Evolutionary conservation across 2,329 filamentous ascomycete species (phyloP), one percentile per base, ranked within the genome.

Genomic region (Sporothrix sp.): DNA sequence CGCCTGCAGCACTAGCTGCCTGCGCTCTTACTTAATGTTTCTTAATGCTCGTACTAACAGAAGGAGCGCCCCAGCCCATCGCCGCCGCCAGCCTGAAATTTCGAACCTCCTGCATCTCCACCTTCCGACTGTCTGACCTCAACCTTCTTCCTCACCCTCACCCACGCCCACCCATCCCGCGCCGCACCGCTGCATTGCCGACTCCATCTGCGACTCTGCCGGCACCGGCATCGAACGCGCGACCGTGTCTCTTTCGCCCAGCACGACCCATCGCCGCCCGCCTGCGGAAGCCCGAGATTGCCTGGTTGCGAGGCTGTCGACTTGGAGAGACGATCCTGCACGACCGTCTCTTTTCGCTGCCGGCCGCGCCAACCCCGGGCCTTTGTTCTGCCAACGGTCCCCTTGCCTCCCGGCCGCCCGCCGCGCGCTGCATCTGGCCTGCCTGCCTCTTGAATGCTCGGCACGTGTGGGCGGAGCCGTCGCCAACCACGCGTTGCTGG

Each of bases 401-500:
- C 37, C 21, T 11, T 8, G 8, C 32, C 10, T 33, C 25, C 25
- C 50, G 21, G 37, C 43, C 23, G 13, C 46, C 28, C 42, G n/a
- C 27, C 14, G 40, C 49, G 9, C 28, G 23, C 30, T 39, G 32
- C 25, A 13, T 38, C 7, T 21, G 18, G 36, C 7, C 21, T 13
- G 6, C 11, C 20, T 14, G 9, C 16, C 14, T 20, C 11, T 16
- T 50, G 39, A 33, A 52, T 52, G 51, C 51, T 48, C 46, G 40
- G 40, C 42, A 35, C 23, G 39, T 42, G 40, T 35, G 51, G 51
- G 28, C 33, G 40, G 32, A 52, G 42, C 30, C 33, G 44, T 45
- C 40, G 47, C 51, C 39, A 44, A 18, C 48, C 38, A 50, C 39
- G 47, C 47, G 46, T 53, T 53, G 47, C 27, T 43, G 42, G 51